These are phyloP conservation scores for Chlorophyllum brunneum DNA, from an alignment of 768 basidiomycete genomes.

Conservation along the genomic window DNA sequence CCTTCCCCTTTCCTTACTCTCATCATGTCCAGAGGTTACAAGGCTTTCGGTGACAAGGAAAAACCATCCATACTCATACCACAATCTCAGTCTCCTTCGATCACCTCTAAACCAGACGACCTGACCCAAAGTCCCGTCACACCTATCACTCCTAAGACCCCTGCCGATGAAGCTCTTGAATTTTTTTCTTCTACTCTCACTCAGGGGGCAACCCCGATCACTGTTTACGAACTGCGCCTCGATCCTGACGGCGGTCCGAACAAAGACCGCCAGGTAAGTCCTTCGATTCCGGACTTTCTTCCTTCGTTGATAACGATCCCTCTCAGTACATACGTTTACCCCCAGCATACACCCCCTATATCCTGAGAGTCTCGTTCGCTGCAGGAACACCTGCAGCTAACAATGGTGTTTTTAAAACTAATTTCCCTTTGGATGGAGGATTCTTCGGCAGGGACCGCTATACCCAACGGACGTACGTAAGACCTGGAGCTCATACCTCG, in stretches of 20 bases:
- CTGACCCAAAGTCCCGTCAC: slow-evolving; percentile 17
- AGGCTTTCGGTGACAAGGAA: slow-evolving; percentile 19
- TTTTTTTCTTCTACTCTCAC: slow-evolving; percentile 67
- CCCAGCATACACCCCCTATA: slow-evolving; percentile 83
- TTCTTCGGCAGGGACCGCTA: slow-evolving; percentile 73
- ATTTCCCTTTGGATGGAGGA: slow-evolving; percentile 94
- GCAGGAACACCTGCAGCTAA: slow-evolving; percentile 89
- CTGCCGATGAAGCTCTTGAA: slow-evolving; percentile 88
- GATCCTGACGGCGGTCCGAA: slow-evolving; percentile 90
- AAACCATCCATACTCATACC: slow-evolving; percentile 30
- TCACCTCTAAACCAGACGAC: background rate
- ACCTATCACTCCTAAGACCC: slow-evolving; percentile 72
- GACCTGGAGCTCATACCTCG: slow-evolving; percentile 1
- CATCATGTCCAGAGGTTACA: slow-evolving; percentile 22
- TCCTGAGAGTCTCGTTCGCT: slow-evolving; percentile 86
- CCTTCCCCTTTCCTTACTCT: slow-evolving; percentile 12
- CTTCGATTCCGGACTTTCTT: background rate
- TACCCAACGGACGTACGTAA: slow-evolving; percentile 68
- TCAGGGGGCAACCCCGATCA: slow-evolving; percentile 60
- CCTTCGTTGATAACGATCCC: slow-evolving; percentile 13
- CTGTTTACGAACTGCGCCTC: slow-evolving; percentile 82
- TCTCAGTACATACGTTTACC: slow-evolving; percentile 92
- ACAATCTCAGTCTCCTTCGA: slow-evolving; percentile 12
- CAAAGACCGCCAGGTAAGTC: slow-evolving; percentile 76
- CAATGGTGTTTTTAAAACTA: slow-evolving; percentile 92